Conservation (phyloP, 345 rosid species). For the Lumnitzera racemosa region DNA sequence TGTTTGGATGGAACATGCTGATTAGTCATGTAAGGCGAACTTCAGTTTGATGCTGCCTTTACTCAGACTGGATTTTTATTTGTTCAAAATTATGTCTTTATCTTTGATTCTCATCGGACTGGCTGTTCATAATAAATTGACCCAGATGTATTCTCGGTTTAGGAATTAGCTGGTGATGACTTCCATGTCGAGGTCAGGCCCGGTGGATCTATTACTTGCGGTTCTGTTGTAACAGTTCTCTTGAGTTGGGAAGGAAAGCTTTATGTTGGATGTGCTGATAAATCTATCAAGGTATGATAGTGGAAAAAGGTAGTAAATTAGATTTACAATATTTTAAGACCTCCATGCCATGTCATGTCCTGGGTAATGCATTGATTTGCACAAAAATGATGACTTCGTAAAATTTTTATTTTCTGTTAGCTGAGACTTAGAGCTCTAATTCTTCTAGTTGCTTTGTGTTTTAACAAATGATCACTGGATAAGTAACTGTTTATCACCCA, state of each 20-base stretch:
- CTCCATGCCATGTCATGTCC: too few species aligned
- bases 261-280: slow-evolving; percentile 68
- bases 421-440: too few species aligned
- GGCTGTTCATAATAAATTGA: not conserved
- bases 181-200: slow-evolving; percentile 37
- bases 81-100: not conserved
- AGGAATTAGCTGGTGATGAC: slow-evolving; percentile 78
- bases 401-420: not conserved
- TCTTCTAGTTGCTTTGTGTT: too few species aligned
- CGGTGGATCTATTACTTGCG: slow-evolving; percentile 62
- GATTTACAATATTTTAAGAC: too few species aligned
- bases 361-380: too few species aligned
- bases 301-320: too few species aligned
- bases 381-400: not conserved
- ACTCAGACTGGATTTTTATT: not conserved
- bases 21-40: too few species aligned
- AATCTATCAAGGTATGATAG: slow-evolving; percentile 46
- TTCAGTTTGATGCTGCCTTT: too few species aligned
- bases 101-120: not conserved
- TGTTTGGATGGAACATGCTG: too few species aligned
- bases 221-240: slow-evolving; percentile 61
- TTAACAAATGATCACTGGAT: too few species aligned
- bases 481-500: too few species aligned
- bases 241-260: slow-evolving; percentile 72
- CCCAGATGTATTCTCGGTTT: slow-evolving; percentile 3